phyloP scores from a whole-genome alignment of 75 land plant species.

The Pinus tabuliformis region DNA sequence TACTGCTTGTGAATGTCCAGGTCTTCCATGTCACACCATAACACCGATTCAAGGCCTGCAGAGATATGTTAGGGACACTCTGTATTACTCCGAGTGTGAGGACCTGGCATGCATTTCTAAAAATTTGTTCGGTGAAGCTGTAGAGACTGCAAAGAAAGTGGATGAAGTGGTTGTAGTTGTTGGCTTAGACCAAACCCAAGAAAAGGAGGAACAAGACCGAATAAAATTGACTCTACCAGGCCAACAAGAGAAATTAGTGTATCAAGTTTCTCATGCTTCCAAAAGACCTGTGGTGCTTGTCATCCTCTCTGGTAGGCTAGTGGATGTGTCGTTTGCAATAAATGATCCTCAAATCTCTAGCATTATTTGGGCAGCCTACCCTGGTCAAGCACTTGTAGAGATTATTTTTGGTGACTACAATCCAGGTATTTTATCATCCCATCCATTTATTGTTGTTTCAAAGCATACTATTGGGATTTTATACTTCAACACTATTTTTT shows the following conservation, averaged over 20 bases:
- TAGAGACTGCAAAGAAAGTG: slow-evolving; percentile 43
- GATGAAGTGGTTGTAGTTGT: slow-evolving; percentile 72
- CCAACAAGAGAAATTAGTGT: slow-evolving; percentile 58
- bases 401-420: slow-evolving; percentile 79
- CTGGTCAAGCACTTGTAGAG: slow-evolving; percentile 82
- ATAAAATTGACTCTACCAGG: slow-evolving; percentile 78
- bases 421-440: slow-evolving; percentile 46
- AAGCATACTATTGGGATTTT: too few relatives aligned
- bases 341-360: slow-evolving; percentile 46
- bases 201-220: slow-evolving; percentile 83
- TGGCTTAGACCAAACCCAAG: slow-evolving; percentile 76
- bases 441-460: too few relatives aligned
- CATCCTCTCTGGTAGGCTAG: slow-evolving; percentile 79
- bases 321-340: slow-evolving; percentile 78
- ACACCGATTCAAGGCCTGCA: slow-evolving; percentile 53
- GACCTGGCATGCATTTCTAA: slow-evolving; percentile 51
- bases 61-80: slow-evolving; percentile 15
- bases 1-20: slow-evolving; percentile 26
- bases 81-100: slow-evolving; percentile 57
- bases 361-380: slow-evolving; percentile 92
- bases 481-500: too few relatives aligned
- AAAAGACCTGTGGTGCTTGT: slow-evolving; percentile 71
- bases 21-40: slow-evolving; percentile 64
- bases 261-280: slow-evolving; percentile 39
- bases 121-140: slow-evolving; percentile 45